These are phyloP conservation scores for Boletus sp. DNA, from an alignment of 768 basidiomycete species.

Conservation along the genomic window DNA sequence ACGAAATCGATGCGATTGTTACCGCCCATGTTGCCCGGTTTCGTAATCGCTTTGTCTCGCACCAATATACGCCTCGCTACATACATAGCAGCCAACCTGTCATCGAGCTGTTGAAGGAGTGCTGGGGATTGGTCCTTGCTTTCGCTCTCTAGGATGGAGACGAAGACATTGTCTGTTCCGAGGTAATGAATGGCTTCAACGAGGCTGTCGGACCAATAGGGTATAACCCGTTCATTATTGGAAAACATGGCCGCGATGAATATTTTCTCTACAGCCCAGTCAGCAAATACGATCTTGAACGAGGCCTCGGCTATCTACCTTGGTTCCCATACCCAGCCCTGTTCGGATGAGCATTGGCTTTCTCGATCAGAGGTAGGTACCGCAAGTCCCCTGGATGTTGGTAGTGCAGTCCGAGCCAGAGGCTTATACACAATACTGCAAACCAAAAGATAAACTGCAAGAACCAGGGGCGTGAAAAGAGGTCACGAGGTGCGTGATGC, in stretches of 20 bases:
- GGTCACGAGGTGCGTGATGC: neutral
- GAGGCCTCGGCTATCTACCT: neutral
- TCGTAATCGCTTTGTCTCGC: slow-evolving; percentile 5
- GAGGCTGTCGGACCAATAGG: slow-evolving; percentile 39
- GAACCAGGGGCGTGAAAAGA: neutral
- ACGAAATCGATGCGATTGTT: slow-evolving; percentile 8
- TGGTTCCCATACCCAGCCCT: slow-evolving; percentile 15
- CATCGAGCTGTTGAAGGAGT: slow-evolving; percentile 11
- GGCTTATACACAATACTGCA: neutral
- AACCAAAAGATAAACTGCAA: slow-evolving; percentile 9
- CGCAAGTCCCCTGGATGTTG: slow-evolving; percentile 7
- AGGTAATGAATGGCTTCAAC: slow-evolving; percentile 37
- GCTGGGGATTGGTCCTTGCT: slow-evolving; percentile 16
- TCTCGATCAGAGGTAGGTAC: slow-evolving; percentile 13
- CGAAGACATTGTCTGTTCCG: slow-evolving; percentile 42
- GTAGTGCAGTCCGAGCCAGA: slow-evolving; percentile 6
- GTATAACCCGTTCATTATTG: slow-evolving; percentile 38
- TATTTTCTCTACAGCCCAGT: slow-evolving; percentile 9
- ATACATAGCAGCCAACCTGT: slow-evolving; percentile 6
- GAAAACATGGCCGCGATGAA: slow-evolving; percentile 36
- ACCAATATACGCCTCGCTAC: slow-evolving; percentile 16
- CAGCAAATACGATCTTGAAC: neutral
- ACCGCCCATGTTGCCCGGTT: neutral
- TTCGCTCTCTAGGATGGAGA: slow-evolving; percentile 41
- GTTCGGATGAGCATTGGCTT: slow-evolving; percentile 10